phyloP scores from a whole-genome alignment of 768 basidiomycete species.

The Trametes punicea region DNA sequence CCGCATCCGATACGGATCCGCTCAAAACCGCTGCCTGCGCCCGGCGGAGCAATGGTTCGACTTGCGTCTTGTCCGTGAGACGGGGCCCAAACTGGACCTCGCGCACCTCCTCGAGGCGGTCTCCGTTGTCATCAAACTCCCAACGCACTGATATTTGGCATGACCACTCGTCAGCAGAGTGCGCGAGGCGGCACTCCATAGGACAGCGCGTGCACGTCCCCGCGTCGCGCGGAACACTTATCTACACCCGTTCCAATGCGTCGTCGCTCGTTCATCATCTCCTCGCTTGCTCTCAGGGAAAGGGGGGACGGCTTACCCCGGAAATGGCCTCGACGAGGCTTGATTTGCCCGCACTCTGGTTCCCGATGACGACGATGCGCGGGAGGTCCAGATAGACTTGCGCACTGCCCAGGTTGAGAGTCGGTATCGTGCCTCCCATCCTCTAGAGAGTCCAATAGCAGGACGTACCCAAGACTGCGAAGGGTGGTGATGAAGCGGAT shows the following conservation, averaged over 20 bases:
- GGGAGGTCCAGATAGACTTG: conserved; percentile 48
- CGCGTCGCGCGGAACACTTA: conserved; percentile 46
- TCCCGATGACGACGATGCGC: conserved; percentile 49
- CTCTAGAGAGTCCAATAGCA: too few species aligned
- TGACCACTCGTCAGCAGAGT: conserved; percentile 26
- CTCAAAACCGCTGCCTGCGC: conserved; percentile 59
- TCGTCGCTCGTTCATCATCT: neutral
- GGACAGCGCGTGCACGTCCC: conserved; percentile 46
- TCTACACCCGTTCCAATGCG: conserved; percentile 29
- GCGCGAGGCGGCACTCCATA: conserved; percentile 34
- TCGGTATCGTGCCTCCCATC: neutral
- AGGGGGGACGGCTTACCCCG: conserved; percentile 29
- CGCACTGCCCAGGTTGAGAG: conserved; percentile 26
- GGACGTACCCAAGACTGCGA: neutral
- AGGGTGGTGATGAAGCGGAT: conserved; percentile 5
- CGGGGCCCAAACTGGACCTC: conserved; percentile 40
- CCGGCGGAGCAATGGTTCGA: conserved; percentile 54
- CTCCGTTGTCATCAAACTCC: conserved; percentile 36
- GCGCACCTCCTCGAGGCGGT: conserved; percentile 19
- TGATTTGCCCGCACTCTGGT: conserved; percentile 49
- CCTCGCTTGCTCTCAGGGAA: too few species aligned
- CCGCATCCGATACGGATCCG: neutral
- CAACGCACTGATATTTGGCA: conserved; percentile 42
- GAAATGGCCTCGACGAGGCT: conserved; percentile 50
- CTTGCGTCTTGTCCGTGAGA: conserved; percentile 38